Conservation (phyloP, 768 basidiomycete species). For the Hericium rajendrae region DNA sequence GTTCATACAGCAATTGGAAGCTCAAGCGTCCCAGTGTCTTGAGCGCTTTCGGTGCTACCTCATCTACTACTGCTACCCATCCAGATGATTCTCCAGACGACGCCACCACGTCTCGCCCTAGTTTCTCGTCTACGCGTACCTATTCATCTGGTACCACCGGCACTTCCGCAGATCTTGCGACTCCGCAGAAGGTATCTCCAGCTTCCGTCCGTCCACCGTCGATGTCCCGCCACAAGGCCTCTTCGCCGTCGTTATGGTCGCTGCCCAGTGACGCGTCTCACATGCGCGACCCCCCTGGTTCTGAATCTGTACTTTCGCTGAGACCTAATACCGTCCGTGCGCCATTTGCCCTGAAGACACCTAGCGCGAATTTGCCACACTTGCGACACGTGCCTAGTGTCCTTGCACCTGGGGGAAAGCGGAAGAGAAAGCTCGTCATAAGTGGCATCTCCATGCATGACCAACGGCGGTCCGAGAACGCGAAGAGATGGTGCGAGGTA, state of each 20-base stretch:
- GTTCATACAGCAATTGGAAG: slow-evolving; percentile 17
- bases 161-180: slow-evolving; percentile 7
- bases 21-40: slow-evolving; percentile 43
- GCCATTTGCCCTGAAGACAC: slow-evolving; percentile 22
- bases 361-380: slow-evolving; percentile 5
- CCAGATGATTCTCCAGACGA: slow-evolving; percentile 24
- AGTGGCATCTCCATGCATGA: slow-evolving; percentile 60
- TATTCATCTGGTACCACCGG: slow-evolving; percentile 15
- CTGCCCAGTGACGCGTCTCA: slow-evolving; percentile 30
- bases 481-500: slow-evolving; percentile 73
- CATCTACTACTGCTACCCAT: slow-evolving; percentile 29
- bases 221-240: slow-evolving; percentile 24
- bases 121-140: slow-evolving; percentile 15
- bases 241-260: slow-evolving; percentile 30
- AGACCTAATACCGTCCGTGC: slow-evolving; percentile 24
- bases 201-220: slow-evolving; percentile 26
- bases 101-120: slow-evolving; percentile 13
- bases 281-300: slow-evolving; percentile 27
- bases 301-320: slow-evolving; percentile 11
- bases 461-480: slow-evolving; percentile 51
- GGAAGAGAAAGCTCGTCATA: slow-evolving; percentile 48
- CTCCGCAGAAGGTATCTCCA: slow-evolving; percentile 24
- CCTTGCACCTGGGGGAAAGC: slow-evolving; percentile 38
- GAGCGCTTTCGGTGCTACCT: slow-evolving; percentile 38
- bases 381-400: slow-evolving; percentile 15